phyloP scores from a whole-genome alignment of 148 eudicot species.

The Oxyria digyna region DNA sequence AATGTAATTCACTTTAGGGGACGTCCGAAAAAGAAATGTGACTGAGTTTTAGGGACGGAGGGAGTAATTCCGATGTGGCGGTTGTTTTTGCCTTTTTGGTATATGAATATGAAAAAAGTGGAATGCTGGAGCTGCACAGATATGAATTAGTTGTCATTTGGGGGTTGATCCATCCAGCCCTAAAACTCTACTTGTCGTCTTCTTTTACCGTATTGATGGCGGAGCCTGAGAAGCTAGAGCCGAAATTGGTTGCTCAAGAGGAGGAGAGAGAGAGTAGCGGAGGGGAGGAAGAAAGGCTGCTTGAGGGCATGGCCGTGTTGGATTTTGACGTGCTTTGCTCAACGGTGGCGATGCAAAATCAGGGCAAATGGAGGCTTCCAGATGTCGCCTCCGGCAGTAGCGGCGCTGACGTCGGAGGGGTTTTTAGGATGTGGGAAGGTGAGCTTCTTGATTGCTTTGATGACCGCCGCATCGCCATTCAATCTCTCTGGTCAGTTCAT shows the following conservation, averaged over 20 bases:
- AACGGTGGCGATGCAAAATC: constrained; percentile 72
- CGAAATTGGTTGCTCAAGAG: neutral
- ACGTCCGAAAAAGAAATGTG: no score
- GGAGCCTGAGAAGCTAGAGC: constrained; percentile 20
- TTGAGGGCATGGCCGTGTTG: constrained; percentile 45
- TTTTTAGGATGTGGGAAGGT: constrained; percentile 98
- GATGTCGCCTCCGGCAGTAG: constrained; percentile 19
- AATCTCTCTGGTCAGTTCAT: constrained; percentile 55
- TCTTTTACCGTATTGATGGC: constrained; percentile 13
- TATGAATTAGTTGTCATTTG: neutral
- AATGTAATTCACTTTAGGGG: no score
- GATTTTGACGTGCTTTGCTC: constrained; percentile 85
- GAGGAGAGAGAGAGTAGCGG: constrained; percentile 11
- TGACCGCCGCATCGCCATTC: constrained; percentile 52
- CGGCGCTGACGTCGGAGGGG: constrained; percentile 34
- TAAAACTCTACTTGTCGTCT: neutral
- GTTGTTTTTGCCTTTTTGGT: no score
- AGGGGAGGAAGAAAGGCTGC: constrained; percentile 50
- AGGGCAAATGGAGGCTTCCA: constrained; percentile 61
- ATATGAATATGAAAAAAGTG: no score
- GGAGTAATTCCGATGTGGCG: no score
- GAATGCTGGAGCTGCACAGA: no score
- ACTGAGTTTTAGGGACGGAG: no score
- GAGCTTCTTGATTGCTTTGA: constrained; percentile 84
- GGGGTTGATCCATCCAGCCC: neutral